Evolutionary conservation across 768 basidiomycete genomes (phyloP).

Genomic region (Mycena albidolilacea): DNA sequence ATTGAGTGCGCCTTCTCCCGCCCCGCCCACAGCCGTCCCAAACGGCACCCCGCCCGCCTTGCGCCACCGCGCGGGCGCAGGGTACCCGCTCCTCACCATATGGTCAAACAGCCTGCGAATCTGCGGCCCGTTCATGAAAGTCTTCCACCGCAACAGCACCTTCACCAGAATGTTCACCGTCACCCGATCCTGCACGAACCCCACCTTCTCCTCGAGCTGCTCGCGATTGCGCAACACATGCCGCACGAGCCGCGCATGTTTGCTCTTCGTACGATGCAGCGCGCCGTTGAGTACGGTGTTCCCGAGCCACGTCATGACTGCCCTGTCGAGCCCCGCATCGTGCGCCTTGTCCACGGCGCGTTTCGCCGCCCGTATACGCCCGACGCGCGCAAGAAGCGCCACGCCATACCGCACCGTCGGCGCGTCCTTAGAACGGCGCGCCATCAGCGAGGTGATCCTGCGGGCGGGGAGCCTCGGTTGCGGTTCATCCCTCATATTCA

Average conservation of each 20-base stretch:
- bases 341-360: conserved; percentile 53
- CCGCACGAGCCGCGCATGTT: conserved; percentile 63
- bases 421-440: conserved; percentile 43
- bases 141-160: conserved; percentile 68
- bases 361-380: conserved; percentile 61
- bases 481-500: conserved; percentile 15
- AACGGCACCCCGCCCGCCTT: conserved; percentile 59
- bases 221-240: conserved; percentile 58
- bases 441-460: conserved; percentile 43
- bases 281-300: conserved; percentile 71
- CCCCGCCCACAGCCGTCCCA: conserved; percentile 49
- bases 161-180: conserved; percentile 81
- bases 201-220: conserved; percentile 58
- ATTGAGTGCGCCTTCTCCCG: conserved; percentile 36
- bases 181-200: conserved; percentile 75
- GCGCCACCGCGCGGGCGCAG: conserved; percentile 53
- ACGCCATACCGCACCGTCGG: conserved; percentile 52
- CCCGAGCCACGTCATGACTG: conserved; percentile 61
- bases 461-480: conserved; percentile 40
- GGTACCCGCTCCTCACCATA: conserved; percentile 73
- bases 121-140: conserved; percentile 56
- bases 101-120: conserved; percentile 76
- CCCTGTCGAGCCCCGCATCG: conserved; percentile 45
- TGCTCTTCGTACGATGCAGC: conserved; percentile 48
- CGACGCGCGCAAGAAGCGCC: conserved; percentile 56